Conservation (phyloP, 805 yeast species). For the Ogataea degrootiae region DNA sequence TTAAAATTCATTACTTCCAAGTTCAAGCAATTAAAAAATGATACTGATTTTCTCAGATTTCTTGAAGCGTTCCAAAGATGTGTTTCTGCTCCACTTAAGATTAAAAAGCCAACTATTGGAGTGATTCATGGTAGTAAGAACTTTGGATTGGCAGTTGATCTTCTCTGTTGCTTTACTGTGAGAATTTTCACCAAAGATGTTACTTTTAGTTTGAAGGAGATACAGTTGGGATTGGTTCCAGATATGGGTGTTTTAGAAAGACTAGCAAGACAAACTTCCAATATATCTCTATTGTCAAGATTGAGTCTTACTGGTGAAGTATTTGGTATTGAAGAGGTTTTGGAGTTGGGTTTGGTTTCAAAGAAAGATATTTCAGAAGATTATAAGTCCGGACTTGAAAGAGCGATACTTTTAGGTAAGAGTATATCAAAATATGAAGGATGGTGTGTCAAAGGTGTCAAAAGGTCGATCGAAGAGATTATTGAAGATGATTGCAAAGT, state of each 20-base stretch:
- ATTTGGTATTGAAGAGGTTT: conserved; percentile 53
- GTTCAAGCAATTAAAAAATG: conserved; percentile 9
- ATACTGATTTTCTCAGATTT: conserved; percentile 26
- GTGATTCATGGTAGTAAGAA: conserved; percentile 56
- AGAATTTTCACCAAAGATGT: conserved; percentile 52
- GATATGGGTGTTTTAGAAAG: conserved; percentile 78
- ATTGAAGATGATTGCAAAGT: conserved; percentile 29
- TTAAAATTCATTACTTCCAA: conserved; percentile 30
- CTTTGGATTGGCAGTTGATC: conserved; percentile 66
- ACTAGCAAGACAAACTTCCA: conserved; percentile 48
- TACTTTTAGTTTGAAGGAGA: conserved; percentile 58
- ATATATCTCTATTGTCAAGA: conserved; percentile 54
- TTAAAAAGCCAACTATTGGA: conserved; percentile 58
- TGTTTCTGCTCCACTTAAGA: conserved; percentile 43
- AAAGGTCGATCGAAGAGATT: conserved; percentile 44
- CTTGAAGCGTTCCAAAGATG: conserved; percentile 57
- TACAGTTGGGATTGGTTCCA: conserved; percentile 69
- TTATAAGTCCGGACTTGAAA: conserved; percentile 43
- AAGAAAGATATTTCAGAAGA: conserved; percentile 35
- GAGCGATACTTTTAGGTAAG: conserved; percentile 46
- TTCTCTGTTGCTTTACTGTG: conserved; percentile 53
- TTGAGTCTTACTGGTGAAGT: conserved; percentile 57
- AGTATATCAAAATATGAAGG: conserved; percentile 42
- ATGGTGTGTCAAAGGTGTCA: conserved; percentile 65
- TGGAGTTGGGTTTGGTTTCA: conserved; percentile 50